Evolutionary conservation across 345 rosid genomes (phyloP).

Genomic region (Carallia brachiata): DNA sequence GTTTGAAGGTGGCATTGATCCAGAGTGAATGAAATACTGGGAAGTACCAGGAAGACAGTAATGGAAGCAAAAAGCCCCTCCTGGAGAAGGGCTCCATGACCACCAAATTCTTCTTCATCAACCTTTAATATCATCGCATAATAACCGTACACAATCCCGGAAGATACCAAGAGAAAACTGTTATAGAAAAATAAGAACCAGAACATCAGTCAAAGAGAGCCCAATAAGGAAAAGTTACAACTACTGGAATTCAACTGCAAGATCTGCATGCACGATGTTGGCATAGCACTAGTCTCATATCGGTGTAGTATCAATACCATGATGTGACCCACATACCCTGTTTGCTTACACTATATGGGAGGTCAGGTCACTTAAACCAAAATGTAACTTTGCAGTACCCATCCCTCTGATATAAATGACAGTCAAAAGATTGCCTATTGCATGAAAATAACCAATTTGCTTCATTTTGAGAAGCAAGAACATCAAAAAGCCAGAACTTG

Average conservation of each 20-base stretch:
- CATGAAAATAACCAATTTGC: too few species aligned
- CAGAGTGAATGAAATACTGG: constrained; percentile 3
- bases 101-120: constrained; percentile 93
- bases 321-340: too few species aligned
- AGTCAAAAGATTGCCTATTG: too few species aligned
- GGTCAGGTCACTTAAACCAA: too few species aligned
- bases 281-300: too few species aligned
- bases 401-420: too few species aligned
- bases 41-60: constrained; percentile 78
- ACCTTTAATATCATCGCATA: constrained; percentile 80
- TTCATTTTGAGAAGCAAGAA: too few species aligned
- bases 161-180: constrained; percentile 71
- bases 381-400: too few species aligned
- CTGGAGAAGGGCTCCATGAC: constrained; percentile 90
- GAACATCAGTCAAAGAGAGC: background rate
- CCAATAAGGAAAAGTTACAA: background rate
- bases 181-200: constrained; percentile 21
- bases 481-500: too few species aligned
- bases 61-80: constrained; percentile 88
- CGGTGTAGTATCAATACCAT: too few species aligned
- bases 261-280: background rate
- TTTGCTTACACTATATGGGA: too few species aligned
- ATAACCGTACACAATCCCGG: constrained; percentile 76
- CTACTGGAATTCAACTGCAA: too few species aligned
- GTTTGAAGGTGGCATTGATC: background rate